Conservation (phyloP, 257 asterid species). For the Forsythia viridissima region DNA sequence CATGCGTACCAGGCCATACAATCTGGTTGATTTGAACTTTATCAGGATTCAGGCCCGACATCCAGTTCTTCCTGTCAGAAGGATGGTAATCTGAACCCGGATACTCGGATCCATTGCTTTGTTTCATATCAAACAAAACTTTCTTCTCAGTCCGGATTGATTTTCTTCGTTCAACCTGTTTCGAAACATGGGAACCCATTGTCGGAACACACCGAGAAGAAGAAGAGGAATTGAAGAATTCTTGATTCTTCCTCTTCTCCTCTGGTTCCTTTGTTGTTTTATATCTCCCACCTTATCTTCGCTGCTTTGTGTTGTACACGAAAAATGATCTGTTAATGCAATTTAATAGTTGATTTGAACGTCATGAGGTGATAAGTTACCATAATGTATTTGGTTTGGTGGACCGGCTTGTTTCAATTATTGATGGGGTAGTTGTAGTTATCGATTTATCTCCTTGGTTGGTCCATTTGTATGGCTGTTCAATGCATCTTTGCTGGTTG, state of each 20-base stretch:
- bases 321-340: neutral
- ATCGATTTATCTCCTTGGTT: slow-evolving; percentile 10
- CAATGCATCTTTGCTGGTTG: neutral
- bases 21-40: slow-evolving; percentile 57
- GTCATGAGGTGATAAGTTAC: neutral
- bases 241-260: neutral
- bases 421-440: slow-evolving; percentile 32
- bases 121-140: slow-evolving; percentile 44
- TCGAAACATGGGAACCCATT: slow-evolving; percentile 69
- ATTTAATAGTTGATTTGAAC: neutral
- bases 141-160: slow-evolving; percentile 56
- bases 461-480: slow-evolving; percentile 22
- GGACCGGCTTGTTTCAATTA: slow-evolving; percentile 38
- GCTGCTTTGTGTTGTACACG: neutral
- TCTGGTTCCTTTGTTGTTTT: neutral
- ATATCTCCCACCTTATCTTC: neutral
- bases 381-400: too few species aligned
- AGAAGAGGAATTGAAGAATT: neutral
- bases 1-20: slow-evolving; percentile 97
- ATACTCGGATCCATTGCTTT: slow-evolving; percentile 39
- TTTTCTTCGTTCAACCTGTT: slow-evolving; percentile 59
- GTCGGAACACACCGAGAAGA: slow-evolving; percentile 3
- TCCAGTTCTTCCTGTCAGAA: slow-evolving; percentile 72
- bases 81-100: slow-evolving; percentile 72
- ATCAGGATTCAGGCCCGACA: slow-evolving; percentile 53